phyloP scores from a whole-genome alignment of 768 basidiomycete species.

The Neoboletus brunneissimus region DNA sequence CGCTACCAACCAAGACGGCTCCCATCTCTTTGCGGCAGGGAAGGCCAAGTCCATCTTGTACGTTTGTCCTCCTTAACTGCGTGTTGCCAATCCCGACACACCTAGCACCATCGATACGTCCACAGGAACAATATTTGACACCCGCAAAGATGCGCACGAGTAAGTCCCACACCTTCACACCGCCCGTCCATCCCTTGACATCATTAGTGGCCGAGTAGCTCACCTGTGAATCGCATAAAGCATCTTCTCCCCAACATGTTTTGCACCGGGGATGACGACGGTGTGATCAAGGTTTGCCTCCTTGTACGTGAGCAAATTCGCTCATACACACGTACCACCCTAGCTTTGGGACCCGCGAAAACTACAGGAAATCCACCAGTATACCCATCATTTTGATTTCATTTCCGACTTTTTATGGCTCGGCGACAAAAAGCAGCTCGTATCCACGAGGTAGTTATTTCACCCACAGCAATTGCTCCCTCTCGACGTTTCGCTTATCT shows the following conservation, averaged over 20 bases:
- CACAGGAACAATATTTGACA: conserved; percentile 50
- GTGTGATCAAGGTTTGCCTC: conserved; percentile 76
- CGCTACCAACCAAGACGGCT: conserved; percentile 64
- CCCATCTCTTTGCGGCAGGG: conserved; percentile 70
- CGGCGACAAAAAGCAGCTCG: conserved; percentile 76
- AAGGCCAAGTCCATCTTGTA: conserved; percentile 80
- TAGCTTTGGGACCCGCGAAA: conserved; percentile 91
- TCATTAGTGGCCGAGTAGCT: conserved; percentile 46
- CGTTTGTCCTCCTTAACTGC: conserved; percentile 30
- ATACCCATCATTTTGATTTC: conserved; percentile 90
- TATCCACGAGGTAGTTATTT: conserved; percentile 73
- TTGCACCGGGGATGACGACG: conserved; percentile 90
- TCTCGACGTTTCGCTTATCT: not conserved
- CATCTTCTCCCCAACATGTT: conserved; percentile 67
- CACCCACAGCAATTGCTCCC: not conserved
- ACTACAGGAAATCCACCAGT: conserved; percentile 58
- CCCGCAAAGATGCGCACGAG: conserved; percentile 61
- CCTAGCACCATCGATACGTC: conserved; percentile 64
- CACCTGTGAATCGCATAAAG: conserved; percentile 84
- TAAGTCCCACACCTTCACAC: conserved; percentile 37
- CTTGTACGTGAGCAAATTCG: not conserved
- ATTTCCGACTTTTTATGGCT: conserved; percentile 91
- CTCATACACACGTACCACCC: not conserved
- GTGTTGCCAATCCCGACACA: conserved; percentile 12
- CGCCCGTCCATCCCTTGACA: conserved; percentile 25